Base-by-base conservation (phyloP, 768 basidiomycete species). In the Rhodotorula sphaerocarpa region DNA sequence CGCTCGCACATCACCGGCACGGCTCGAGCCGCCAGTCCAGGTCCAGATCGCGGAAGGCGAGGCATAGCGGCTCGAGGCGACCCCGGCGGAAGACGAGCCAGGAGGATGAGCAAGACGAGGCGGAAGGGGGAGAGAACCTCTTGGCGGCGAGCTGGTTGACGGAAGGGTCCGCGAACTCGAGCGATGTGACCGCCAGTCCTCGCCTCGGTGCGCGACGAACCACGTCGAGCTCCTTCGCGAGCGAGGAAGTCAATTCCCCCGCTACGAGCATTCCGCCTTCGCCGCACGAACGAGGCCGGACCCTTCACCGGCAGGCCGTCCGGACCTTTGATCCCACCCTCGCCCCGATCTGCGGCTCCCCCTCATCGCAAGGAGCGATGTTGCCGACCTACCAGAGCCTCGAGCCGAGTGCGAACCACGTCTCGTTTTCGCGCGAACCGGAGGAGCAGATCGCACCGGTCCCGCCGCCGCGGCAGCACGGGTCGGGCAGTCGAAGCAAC, bases 401-500 rank as follows among this genome's bases (percentile, higher is more conserved):
- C 31, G 7, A 6, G 36, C 50, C 34, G 28, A 28, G 36, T 25
- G n/a, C 7, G 12, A 50, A 39, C 44, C 50, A 61, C 55, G 63
- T 65, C 20, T 50, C 63, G 31, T 65, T 65, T 34, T 34, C n/a
- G 33, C 34, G 46, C 14, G 31, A 50, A 7, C 47, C 47, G n/a
- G 57, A 50, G 16, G 41, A 31, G 31, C 18, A 27, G 2, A 18
- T 27, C 27, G 28, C 3, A 15, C 16, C 28, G 44, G 30, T 18
- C 12, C 42, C 53, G 4, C 51, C 27, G 21, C 41, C 18, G 16
- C 45, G 48, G 27, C 44, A 31, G 25, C 48, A 63, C 16, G 52
- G 60, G 25, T 57, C 57, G 11, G 63, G 59, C 42, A 70, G 68
- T 50, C n/a, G n/a, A n/a, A n/a, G n/a, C n/a, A 34, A 63, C n/a